Evolutionary conservation across 805 yeast species (phyloP).

Genomic region (Cyberlindnera americana): DNA sequence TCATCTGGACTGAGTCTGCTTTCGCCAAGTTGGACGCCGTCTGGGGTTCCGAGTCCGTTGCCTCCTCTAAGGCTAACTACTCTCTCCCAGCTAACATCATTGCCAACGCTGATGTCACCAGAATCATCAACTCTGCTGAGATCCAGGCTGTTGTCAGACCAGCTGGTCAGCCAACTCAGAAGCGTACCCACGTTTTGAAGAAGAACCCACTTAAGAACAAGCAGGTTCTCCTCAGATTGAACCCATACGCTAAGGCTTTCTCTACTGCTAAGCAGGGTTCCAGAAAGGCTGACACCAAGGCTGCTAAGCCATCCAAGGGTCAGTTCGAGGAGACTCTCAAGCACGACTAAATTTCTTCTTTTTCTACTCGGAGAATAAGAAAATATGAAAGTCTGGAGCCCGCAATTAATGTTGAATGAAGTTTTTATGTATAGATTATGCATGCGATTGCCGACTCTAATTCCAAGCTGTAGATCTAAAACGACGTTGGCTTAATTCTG

Average conservation of each 20-base stretch:
- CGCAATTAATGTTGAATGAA: too few relatives aligned
- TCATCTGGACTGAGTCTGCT: constrained; percentile 99
- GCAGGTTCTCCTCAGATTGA: constrained; percentile 95
- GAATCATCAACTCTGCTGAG: constrained; percentile 98
- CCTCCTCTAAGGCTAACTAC: constrained; percentile 85
- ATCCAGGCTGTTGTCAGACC: constrained; percentile 96
- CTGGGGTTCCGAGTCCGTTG: constrained; percentile 91
- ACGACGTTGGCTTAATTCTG: too few relatives aligned
- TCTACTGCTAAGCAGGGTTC: constrained; percentile 88
- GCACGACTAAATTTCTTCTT: constrained; percentile 41
- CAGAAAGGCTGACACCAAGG: constrained; percentile 62
- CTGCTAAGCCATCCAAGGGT: constrained; percentile 68
- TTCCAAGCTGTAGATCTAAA: too few relatives aligned
- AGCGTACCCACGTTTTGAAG: constrained; percentile 95
- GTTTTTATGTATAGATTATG: too few relatives aligned
- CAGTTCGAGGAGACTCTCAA: constrained; percentile 65
- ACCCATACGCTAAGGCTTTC: constrained; percentile 99
- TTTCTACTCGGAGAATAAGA: background rate
- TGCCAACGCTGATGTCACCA: constrained; percentile 92
- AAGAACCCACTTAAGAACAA: constrained; percentile 99
- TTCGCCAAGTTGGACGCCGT: constrained; percentile 93
- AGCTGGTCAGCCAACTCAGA: constrained; percentile 90
- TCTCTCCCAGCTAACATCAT: constrained; percentile 91
- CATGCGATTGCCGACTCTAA: too few relatives aligned
- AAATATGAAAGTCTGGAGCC: too few relatives aligned